Evolutionary conservation across 2,329 filamentous ascomycete genomes (phyloP).

Genomic region (Ascochyta pisi): DNA sequence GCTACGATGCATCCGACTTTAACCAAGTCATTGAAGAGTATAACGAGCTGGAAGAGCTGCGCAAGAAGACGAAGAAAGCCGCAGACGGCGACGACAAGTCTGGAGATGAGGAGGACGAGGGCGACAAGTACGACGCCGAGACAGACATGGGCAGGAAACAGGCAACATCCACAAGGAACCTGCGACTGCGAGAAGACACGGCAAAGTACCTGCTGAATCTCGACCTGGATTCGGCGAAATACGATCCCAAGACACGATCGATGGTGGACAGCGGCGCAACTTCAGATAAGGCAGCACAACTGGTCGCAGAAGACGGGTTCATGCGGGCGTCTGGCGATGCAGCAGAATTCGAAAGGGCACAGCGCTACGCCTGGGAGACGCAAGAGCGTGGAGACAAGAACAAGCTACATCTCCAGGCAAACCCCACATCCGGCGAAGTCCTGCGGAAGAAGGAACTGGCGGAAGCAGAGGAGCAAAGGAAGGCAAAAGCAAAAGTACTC

Average conservation of each 20-base stretch:
- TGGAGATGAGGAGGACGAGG: conserved; percentile 59
- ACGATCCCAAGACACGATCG: conserved; percentile 93
- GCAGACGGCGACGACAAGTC: conserved; percentile 54
- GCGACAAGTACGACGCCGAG: conserved; percentile 83
- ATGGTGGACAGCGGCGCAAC: conserved; percentile 87
- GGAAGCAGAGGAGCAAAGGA: conserved; percentile 72
- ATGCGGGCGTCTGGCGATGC: conserved; percentile 89
- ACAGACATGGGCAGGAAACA: conserved; percentile 96
- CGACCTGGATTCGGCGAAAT: conserved; percentile 94
- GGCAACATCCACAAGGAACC: conserved; percentile 85
- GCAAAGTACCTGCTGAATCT: conserved; percentile 96
- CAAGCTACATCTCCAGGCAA: conserved; percentile 89
- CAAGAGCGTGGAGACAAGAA: conserved; percentile 83
- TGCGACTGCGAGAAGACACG: conserved; percentile 93
- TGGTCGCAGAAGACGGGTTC: conserved; percentile 94
- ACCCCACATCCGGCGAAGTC: conserved; percentile 90
- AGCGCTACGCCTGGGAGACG: conserved; percentile 92
- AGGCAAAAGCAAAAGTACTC: conserved; percentile 72
- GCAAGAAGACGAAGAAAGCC: conserved; percentile 54
- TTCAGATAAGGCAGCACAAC: conserved; percentile 76
- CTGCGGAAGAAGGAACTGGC: conserved; percentile 79
- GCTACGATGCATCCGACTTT: conserved; percentile 92
- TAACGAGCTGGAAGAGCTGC: conserved; percentile 82
- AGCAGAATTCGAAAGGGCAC: conserved; percentile 87
- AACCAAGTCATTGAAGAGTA: conserved; percentile 86